These are phyloP conservation scores for Mycothermus thermophilus DNA, from an alignment of 495 filamentous ascomycete genomes.

Conservation along the genomic window DNA sequence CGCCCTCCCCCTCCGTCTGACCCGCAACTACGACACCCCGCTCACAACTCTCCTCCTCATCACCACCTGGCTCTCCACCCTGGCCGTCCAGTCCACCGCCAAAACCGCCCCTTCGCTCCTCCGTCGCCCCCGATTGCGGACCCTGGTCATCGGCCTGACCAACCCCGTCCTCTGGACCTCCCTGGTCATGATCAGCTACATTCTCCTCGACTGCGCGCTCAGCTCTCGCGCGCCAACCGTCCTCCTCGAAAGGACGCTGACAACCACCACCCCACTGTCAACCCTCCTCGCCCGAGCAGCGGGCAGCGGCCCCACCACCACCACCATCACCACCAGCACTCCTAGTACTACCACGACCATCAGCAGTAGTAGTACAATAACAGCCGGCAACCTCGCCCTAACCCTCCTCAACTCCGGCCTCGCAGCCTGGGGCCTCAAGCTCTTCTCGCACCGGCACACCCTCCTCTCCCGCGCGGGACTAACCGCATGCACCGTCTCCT, in stretches of 20 bases:
- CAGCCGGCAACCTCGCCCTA: slow-evolving; percentile 30
- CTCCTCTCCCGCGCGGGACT: slow-evolving; percentile 27
- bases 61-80: slow-evolving; percentile 27
- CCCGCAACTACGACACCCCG: slow-evolving; percentile 11
- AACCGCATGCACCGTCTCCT: slow-evolving; percentile 21
- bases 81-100: slow-evolving; percentile 24
- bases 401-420: slow-evolving; percentile 33
- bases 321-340: background rate
- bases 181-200: slow-evolving; percentile 26
- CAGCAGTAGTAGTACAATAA: too few relatives aligned
- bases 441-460: slow-evolving; percentile 31
- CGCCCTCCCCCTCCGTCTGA: slow-evolving; percentile 19
- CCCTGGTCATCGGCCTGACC: slow-evolving; percentile 19
- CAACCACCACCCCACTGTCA: slow-evolving; percentile 22
- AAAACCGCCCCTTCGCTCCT: slow-evolving; percentile 12
- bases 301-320: slow-evolving; percentile 8
- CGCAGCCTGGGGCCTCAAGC: slow-evolving; percentile 33
- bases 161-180: slow-evolving; percentile 33
- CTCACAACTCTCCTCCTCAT: slow-evolving; percentile 25
- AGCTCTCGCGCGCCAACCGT: slow-evolving; percentile 10
- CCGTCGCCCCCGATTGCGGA: slow-evolving; percentile 12
- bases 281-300: slow-evolving; percentile 15
- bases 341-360: background rate
- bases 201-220: slow-evolving; percentile 21
- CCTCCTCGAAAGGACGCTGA: slow-evolving; percentile 23